Percentiles rank a stretch among this genome's conserved stretches.
These are phyloP conservation scores for Casaregolazyma suthepensis DNA, from an alignment of 1,139 yeast species.

Conservation along the genomic window DNA sequence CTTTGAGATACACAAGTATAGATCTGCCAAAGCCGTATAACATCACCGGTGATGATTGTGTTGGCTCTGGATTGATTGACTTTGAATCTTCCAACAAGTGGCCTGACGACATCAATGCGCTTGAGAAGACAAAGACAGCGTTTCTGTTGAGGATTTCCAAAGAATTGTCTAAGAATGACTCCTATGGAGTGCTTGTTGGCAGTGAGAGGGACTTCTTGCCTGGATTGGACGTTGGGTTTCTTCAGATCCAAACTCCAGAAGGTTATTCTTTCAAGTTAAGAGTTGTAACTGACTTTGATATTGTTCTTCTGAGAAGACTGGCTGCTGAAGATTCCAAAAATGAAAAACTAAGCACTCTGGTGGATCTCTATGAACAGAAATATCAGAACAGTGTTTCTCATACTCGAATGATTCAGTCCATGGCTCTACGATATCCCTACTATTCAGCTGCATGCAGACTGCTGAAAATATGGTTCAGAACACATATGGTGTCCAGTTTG, in stretches of 20 bases:
- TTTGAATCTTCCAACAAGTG: slow-evolving; percentile 88
- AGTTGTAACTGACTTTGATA: slow-evolving; percentile 78
- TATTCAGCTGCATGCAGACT: slow-evolving; percentile 77
- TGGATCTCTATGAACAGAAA: slow-evolving; percentile 40
- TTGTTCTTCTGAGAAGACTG: slow-evolving; percentile 54
- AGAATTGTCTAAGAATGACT: slow-evolving; percentile 38
- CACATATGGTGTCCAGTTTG: slow-evolving; percentile 58
- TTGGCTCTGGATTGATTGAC: slow-evolving; percentile 74
- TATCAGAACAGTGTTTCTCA: slow-evolving; percentile 74
- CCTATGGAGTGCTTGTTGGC: slow-evolving; percentile 53
- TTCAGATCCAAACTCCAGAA: slow-evolving; percentile 72
- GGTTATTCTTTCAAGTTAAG: slow-evolving; percentile 79
- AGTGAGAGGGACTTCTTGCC: slow-evolving; percentile 55
- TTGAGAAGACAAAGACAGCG: slow-evolving; percentile 88
- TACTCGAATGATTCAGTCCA: slow-evolving; percentile 64
- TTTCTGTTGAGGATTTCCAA: slow-evolving; percentile 72
- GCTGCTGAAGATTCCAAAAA: slow-evolving; percentile 23
- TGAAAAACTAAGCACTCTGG: slow-evolving; percentile 29
- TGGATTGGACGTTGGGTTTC: slow-evolving; percentile 43
- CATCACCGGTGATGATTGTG: slow-evolving; percentile 58
- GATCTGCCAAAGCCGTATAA: slow-evolving; percentile 83
- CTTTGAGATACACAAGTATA: slow-evolving; percentile 67
- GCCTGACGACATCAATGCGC: slow-evolving; percentile 87
- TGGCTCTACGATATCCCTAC: slow-evolving; percentile 67
- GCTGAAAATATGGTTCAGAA: slow-evolving; percentile 70